Evolutionary conservation across 1,284 basidiomycete species (phyloP).

Genomic region (Phellopilus nigrolimitatus): DNA sequence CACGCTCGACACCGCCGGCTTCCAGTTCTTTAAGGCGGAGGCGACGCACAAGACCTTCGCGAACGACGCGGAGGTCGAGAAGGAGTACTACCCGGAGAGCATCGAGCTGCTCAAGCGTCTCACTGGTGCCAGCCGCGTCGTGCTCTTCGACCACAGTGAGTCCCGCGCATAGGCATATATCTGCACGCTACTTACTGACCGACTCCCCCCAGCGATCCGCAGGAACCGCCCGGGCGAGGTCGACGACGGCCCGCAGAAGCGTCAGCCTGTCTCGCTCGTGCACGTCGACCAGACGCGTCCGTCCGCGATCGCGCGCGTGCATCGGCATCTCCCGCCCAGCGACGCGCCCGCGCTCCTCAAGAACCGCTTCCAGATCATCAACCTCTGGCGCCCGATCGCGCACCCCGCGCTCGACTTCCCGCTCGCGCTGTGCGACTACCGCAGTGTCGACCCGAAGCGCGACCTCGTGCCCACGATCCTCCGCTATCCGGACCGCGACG

Average conservation of each 20-base stretch:
- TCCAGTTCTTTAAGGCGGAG: conserved; percentile 41
- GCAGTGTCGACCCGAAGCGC: conserved; percentile 41
- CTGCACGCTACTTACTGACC: not conserved
- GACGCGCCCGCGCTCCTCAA: conserved; percentile 23
- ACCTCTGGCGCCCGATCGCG: conserved; percentile 65
- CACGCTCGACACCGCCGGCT: conserved; percentile 51
- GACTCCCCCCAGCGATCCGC: conserved; percentile 33
- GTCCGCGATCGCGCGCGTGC: conserved; percentile 25
- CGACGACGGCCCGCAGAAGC: conserved; percentile 33
- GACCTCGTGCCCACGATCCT: conserved; percentile 48
- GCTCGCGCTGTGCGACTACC: conserved; percentile 57
- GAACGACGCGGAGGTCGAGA: conserved; percentile 43
- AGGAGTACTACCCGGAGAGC: conserved; percentile 57
- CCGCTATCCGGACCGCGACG: conserved; percentile 47
- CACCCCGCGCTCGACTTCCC: conserved; percentile 53
- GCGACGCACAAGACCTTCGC: conserved; percentile 41
- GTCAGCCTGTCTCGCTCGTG: conserved; percentile 39
- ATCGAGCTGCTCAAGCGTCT: conserved; percentile 52
- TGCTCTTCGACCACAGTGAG: conserved; percentile 62
- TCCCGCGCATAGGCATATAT: conserved; percentile 10
- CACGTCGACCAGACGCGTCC: conserved; percentile 28
- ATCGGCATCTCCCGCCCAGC: conserved; percentile 25
- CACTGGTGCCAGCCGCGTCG: conserved; percentile 54
- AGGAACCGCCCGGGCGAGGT: conserved; percentile 34
- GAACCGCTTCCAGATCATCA: conserved; percentile 34